Percentiles rank a stretch among this genome's conserved stretches.
phyloP scores from a whole-genome alignment of 768 basidiomycete species.

The Gymnopilus junonius region DNA sequence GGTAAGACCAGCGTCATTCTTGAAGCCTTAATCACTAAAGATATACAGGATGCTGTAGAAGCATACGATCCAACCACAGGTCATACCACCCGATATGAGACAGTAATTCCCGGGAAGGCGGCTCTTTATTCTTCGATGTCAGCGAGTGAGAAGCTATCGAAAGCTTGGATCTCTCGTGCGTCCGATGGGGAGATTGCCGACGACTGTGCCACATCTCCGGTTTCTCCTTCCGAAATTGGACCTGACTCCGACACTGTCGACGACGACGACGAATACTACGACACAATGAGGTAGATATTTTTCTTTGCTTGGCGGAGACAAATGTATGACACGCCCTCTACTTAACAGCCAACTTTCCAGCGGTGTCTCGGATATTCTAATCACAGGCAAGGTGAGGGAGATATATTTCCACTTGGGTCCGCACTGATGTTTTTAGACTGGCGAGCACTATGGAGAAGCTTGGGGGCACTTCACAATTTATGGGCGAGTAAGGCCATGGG shows the following conservation, averaged over 20 bases:
- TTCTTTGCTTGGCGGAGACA: neutral
- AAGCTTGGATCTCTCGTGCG: conserved; percentile 32
- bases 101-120: conserved; percentile 41
- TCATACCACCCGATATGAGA: conserved; percentile 48
- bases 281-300: conserved; percentile 32
- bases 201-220: conserved; percentile 17
- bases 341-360: conserved; percentile 34
- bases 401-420: neutral
- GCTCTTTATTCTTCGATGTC: conserved; percentile 39
- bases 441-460: conserved; percentile 46
- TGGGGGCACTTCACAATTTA: conserved; percentile 53
- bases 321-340: neutral
- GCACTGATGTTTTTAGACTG: conserved; percentile 35
- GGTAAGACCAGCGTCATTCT: conserved; percentile 29
- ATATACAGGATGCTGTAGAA: conserved; percentile 43
- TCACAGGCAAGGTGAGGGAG: conserved; percentile 51
- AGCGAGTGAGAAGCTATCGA: conserved; percentile 34
- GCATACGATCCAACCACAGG: conserved; percentile 45
- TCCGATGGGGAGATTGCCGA: conserved; percentile 38
- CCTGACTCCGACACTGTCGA: conserved; percentile 24
- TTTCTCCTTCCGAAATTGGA: conserved; percentile 19
- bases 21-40: neutral
- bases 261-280: conserved; percentile 45
- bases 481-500: conserved; percentile 56
- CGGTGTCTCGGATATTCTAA: conserved; percentile 54